These are phyloP conservation scores for Aspergillus biplanus DNA, from an alignment of 495 filamentous ascomycete genomes.

Conservation along the genomic window DNA sequence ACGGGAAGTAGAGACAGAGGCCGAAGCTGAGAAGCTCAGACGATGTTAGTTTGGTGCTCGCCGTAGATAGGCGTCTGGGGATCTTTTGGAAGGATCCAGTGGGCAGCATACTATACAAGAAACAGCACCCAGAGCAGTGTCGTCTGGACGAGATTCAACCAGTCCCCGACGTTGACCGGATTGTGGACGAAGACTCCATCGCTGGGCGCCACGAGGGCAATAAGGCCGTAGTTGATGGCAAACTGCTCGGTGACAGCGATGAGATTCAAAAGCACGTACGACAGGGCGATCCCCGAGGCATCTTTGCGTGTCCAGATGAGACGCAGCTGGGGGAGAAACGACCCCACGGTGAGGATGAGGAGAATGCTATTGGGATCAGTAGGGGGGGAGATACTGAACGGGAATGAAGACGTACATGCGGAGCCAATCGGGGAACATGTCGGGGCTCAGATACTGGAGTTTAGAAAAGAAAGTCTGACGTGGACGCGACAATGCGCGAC, in stretches of 20 bases:
- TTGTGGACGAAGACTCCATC: conserved; percentile 10
- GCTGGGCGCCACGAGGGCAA: background rate
- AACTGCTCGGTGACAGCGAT: conserved; percentile 13
- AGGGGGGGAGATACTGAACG: background rate
- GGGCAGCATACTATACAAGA: conserved; percentile 12
- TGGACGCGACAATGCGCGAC: no score
- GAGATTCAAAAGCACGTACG: conserved; percentile 10
- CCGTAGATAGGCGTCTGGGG: no score
- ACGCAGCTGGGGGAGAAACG: conserved; percentile 12
- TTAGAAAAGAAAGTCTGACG: no score
- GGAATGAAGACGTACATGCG: background rate
- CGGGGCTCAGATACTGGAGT: background rate
- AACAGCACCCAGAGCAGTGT: conserved; percentile 2
- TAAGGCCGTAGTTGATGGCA: background rate
- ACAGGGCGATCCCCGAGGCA: conserved; percentile 9
- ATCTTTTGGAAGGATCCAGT: no score
- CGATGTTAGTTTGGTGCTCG: background rate
- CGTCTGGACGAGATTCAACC: conserved; percentile 8
- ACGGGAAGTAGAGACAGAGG: conserved; percentile 14
- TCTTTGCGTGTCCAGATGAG: conserved; percentile 9
- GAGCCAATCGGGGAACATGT: conserved; percentile 6
- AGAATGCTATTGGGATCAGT: conserved; percentile 2
- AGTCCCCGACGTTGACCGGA: conserved; percentile 3
- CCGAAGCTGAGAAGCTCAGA: conserved; percentile 7
- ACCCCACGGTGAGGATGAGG: conserved; percentile 7